Evolutionary conservation across 108 stramenopile genomes (phyloP).

Genomic region (Mediolabrus comicus): DNA sequence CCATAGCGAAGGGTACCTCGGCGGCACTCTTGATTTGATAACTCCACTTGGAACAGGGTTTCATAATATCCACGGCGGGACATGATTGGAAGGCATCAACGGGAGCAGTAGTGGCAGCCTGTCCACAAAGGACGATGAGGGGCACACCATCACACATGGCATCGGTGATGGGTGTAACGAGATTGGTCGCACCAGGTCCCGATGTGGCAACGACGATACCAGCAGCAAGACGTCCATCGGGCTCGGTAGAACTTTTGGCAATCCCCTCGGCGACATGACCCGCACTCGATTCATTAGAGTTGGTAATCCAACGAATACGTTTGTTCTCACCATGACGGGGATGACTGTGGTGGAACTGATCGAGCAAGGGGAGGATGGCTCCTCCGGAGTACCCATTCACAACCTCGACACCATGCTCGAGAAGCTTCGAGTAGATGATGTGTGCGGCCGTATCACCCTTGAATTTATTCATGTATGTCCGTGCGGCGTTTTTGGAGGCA

Average conservation of each 20-base stretch:
- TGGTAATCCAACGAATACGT: conserved; percentile 88
- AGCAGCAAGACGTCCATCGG: conserved; percentile 65
- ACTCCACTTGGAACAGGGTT: conserved; percentile 88
- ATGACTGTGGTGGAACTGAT: conserved; percentile 83
- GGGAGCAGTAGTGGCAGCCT: conserved; percentile 85
- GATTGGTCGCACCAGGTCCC: conserved; percentile 90
- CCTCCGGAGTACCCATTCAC: conserved; percentile 94
- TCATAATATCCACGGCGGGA: conserved; percentile 85
- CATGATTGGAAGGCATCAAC: conserved; percentile 83
- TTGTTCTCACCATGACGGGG: conserved; percentile 64
- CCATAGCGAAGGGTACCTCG: conserved; percentile 87
- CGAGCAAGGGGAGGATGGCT: conserved; percentile 86
- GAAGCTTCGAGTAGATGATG: conserved; percentile 82
- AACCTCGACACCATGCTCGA: conserved; percentile 75
- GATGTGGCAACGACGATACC: conserved; percentile 91
- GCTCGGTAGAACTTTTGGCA: conserved; percentile 76
- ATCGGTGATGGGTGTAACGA: conserved; percentile 87
- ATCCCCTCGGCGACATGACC: conserved; percentile 91
- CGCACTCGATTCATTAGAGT: conserved; percentile 82
- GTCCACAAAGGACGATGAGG: conserved; percentile 87
- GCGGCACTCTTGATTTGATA: conserved; percentile 89
- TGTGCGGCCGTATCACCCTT: conserved; percentile 78
- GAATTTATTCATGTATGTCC: conserved; percentile 42
- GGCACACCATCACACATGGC: conserved; percentile 91
- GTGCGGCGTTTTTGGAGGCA: conserved; percentile 35